Base-by-base conservation (phyloP, 129 eudicot species). In the Flaveria sonorensis region DNA sequence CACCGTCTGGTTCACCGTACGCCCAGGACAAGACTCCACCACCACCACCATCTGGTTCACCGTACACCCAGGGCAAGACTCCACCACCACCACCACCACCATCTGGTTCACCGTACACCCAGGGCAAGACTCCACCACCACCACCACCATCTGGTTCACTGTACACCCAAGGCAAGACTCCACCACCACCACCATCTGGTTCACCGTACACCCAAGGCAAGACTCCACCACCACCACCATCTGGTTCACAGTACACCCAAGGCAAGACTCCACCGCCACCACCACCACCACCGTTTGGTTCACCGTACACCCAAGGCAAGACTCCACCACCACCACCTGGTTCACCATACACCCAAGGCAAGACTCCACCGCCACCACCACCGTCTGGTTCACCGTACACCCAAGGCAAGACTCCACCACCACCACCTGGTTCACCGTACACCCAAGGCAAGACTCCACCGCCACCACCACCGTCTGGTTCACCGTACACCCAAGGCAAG, bases 111-210 rank as follows among this genome's bases (percentile, higher is more conserved):
- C 14, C 52, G 0, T 55, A 30, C 15, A 3, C 6, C 20, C 18
- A 20, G 0, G 53, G 4, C 20, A 73, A 56, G 77, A 23, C 76
- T 10, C 68, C 69, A 57, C 23, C 66, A 24, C 73, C 82, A n/a
- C n/a, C n/a, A 39, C 60, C 81, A 0, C 57, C 75, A n/a, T n/a
- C n/a, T 15, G 64, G 64, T 1, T 62, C 26, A 14, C 53, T 23
- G 2, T 39, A 28, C n/a, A 5, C 24, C 18, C 26, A 68, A 12
- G 75, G 6, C 20, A 30, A 68, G 55, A n/a, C 71, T 23, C 48
- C 70, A 7, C 83, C 83, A 46, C 57, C 69, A 15, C 73, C 77
- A 13, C 68, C 78, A 0, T 42, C 47, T 6, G 11, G 47, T 42
- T 10, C 11, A 8, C 47, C 47, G 0, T 42, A 42, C 47, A 42